A percentile compares a stretch with the other conserved stretches of the same genome.
Evolutionary conservation across 2,329 filamentous ascomycete species (phyloP).

Genomic region (Exophiala viscosa): DNA sequence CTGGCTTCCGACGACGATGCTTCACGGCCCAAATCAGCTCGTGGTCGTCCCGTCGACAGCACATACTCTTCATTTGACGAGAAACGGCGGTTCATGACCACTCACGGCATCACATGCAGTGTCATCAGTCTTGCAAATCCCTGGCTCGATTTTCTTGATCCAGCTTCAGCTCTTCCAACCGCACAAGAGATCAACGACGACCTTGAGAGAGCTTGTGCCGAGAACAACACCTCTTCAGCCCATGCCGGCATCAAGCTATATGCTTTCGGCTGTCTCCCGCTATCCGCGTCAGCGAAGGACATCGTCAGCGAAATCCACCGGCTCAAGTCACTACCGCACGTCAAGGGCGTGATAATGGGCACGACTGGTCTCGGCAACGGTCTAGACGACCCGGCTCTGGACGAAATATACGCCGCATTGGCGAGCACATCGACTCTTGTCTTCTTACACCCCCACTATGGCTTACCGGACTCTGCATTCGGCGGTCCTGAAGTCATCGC

Average conservation of each 20-base stretch:
- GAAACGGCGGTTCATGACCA: slow-evolving; percentile 85
- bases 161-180: slow-evolving; percentile 58
- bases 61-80: slow-evolving; percentile 77
- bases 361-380: slow-evolving; percentile 76
- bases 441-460: slow-evolving; percentile 91
- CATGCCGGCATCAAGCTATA: slow-evolving; percentile 54
- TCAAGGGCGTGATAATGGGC: slow-evolving; percentile 83
- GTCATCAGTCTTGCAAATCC: slow-evolving; percentile 89
- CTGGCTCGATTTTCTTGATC: slow-evolving; percentile 79
- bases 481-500: slow-evolving; percentile 68
- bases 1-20: slow-evolving; percentile 45
- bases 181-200: slow-evolving; percentile 72
- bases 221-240: slow-evolving; percentile 33
- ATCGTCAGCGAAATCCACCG: slow-evolving; percentile 64
- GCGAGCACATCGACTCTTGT: slow-evolving; percentile 63
- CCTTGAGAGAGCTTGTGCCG: slow-evolving; percentile 66
- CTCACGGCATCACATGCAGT: slow-evolving; percentile 74
- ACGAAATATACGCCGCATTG: slow-evolving; percentile 69
- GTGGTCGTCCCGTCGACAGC: slow-evolving; percentile 75
- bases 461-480: slow-evolving; percentile 74
- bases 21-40: slow-evolving; percentile 40
- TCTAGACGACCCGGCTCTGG: slow-evolving; percentile 70
- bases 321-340: slow-evolving; percentile 60
- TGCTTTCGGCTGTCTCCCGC: slow-evolving; percentile 77
- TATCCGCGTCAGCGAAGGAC: slow-evolving; percentile 62